Evolutionary conservation across 495 filamentous ascomycete species (phyloP), one percentile per base, ranked within the genome.

Genomic region (Penicillium salamii): DNA sequence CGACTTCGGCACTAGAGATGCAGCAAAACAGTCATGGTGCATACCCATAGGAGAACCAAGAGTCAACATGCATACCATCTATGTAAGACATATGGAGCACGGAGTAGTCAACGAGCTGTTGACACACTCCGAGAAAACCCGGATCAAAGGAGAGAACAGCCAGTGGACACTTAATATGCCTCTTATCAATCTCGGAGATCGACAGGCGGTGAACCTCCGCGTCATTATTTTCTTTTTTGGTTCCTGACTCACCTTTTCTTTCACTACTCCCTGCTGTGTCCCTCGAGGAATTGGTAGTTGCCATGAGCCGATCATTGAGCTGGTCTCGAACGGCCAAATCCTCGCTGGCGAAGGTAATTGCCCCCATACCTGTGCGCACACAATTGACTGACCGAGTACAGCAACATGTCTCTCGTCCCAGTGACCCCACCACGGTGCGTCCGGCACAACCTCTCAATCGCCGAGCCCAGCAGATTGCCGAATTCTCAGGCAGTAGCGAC

Each of bases 241-340:
- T 31, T 43, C 23, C 36, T 54, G 50, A 49, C 34, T 57, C 54
- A 49, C 37, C 39, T 18, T 33, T 14, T 18, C 28, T 14, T 31
- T 39, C 24, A 7, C n/a, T 46, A 19, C 17, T 45, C 38, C 18
- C 20, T 15, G 19, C 38, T 47, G 47, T 35, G 52, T 49, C 41
- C 35, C 29, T 21, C 11, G 33, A 40, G 21, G 37, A 13, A 53
- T 18, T 42, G 29, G 42, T 42, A 37, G 39, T 23, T 26, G 35
- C 35, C 36, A 74, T 74, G 70, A 64, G 65, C 59, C 66, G 65
- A 57, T 56, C 62, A 53, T 50, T 71, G 32, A 63, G 44, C 42
- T 64, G 57, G 65, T 59, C 63, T 31, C 59, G 70, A 51, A 63
- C 66, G 38, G 58, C 61, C 2, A 60, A 61, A 56, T 57, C 68